phyloP scores from a whole-genome alignment of 257 asterid species.

The Solanum lignicaule region DNA sequence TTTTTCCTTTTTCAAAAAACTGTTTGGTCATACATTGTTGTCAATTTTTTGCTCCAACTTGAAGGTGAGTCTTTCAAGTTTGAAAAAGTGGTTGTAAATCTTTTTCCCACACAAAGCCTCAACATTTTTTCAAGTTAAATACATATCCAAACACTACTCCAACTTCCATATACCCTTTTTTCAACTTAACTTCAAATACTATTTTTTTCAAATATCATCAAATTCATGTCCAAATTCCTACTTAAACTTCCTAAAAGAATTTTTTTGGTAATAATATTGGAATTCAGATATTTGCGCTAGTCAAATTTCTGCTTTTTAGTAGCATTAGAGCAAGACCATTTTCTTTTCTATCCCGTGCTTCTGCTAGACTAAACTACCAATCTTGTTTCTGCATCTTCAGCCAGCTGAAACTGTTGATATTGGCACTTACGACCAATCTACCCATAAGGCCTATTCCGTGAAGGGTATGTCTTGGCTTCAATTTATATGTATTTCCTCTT shows the following conservation, averaged over 20 bases:
- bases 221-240: neutral
- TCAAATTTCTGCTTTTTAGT: neutral
- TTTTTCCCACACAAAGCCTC: neutral
- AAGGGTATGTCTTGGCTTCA: slow-evolving; percentile 35
- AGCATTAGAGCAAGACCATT: neutral
- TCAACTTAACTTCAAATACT: neutral
- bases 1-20: neutral
- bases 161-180: neutral
- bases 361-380: neutral
- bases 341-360: neutral
- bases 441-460: slow-evolving; percentile 33
- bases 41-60: neutral
- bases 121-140: neutral
- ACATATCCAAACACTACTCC: neutral
- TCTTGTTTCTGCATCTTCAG: slow-evolving; percentile 17
- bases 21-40: neutral
- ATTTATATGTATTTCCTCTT: neutral
- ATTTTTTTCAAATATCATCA: neutral
- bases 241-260: neutral
- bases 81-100: neutral
- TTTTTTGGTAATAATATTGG: neutral
- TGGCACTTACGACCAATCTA: slow-evolving; percentile 75
- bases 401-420: slow-evolving; percentile 74
- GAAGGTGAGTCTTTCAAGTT: neutral
- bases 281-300: neutral